Evolutionary conservation across 1,284 basidiomycete genomes (phyloP).

Genomic region (Cryptococcus maquisensis): DNA sequence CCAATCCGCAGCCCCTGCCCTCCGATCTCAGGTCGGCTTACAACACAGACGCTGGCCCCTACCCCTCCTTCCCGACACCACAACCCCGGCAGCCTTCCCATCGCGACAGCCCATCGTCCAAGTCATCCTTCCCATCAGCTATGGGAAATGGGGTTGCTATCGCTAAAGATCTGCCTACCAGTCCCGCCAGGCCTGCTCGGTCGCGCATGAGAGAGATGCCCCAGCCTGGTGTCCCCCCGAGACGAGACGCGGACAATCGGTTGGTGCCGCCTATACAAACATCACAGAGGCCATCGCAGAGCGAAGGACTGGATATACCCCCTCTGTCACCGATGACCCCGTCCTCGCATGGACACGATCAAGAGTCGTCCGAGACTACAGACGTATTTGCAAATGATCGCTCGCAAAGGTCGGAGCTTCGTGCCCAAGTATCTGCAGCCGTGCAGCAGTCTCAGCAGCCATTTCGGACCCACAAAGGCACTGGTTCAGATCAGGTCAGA

Average conservation of each 20-base stretch:
- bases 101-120: slow-evolving; percentile 3
- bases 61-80: slow-evolving; percentile 15
- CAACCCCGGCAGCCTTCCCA: not conserved
- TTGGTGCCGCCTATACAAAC: slow-evolving; percentile 21
- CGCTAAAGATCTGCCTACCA: slow-evolving; percentile 6
- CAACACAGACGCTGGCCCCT: slow-evolving; percentile 16
- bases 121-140: not conserved
- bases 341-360: not conserved
- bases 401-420: slow-evolving; percentile 29
- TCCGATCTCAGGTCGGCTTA: slow-evolving; percentile 12
- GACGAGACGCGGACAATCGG: not conserved
- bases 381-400: slow-evolving; percentile 43
- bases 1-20: slow-evolving; percentile 27
- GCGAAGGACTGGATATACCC: slow-evolving; percentile 11
- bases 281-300: slow-evolving; percentile 6
- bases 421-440: slow-evolving; percentile 27
- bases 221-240: not conserved
- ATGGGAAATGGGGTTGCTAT: not conserved
- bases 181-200: slow-evolving; percentile 31
- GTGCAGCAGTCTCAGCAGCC: slow-evolving; percentile 22
- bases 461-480: slow-evolving; percentile 13
- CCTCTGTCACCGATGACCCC: slow-evolving; percentile 27
- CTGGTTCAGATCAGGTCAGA: slow-evolving; percentile 24
- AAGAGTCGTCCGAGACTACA: slow-evolving; percentile 13
- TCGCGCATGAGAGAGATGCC: slow-evolving; percentile 27